Percentiles rank a stretch among this genome's conserved stretches.
These are phyloP conservation scores for Musa schizocarpa DNA, from an alignment of 176 grass and related monocot genomes.

Conservation along the genomic window DNA sequence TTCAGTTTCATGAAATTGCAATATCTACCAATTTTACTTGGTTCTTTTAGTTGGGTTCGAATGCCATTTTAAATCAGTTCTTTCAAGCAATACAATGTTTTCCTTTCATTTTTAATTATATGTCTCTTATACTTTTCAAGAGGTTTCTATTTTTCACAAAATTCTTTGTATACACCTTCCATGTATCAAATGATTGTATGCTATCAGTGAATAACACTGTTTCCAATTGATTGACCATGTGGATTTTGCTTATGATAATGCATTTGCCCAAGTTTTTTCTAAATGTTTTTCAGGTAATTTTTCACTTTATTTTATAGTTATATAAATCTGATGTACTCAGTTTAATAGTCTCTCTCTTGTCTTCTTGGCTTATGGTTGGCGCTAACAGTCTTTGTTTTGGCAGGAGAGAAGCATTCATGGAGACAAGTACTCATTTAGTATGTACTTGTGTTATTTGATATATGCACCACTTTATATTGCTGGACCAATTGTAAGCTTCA, in stretches of 20 bases:
- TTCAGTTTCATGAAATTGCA: no score
- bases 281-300: background rate
- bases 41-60: no score
- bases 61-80: no score
- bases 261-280: background rate
- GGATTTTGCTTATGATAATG: background rate
- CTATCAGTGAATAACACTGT: no score
- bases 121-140: background rate
- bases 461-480: conserved; percentile 92
- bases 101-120: no score
- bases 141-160: background rate
- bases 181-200: background rate
- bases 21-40: no score
- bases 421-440: conserved; percentile 74
- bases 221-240: background rate
- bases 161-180: background rate
- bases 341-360: background rate
- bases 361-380: background rate
- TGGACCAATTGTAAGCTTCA: conserved; percentile 86
- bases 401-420: conserved; percentile 61
- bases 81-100: no score
- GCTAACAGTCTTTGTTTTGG: conserved; percentile 1
- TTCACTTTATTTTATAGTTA: background rate
- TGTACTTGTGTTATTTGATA: conserved; percentile 84
- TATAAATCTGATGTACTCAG: background rate